Conservation (phyloP, 352 stramenopile species). For the Pythium monospermum region DNA sequence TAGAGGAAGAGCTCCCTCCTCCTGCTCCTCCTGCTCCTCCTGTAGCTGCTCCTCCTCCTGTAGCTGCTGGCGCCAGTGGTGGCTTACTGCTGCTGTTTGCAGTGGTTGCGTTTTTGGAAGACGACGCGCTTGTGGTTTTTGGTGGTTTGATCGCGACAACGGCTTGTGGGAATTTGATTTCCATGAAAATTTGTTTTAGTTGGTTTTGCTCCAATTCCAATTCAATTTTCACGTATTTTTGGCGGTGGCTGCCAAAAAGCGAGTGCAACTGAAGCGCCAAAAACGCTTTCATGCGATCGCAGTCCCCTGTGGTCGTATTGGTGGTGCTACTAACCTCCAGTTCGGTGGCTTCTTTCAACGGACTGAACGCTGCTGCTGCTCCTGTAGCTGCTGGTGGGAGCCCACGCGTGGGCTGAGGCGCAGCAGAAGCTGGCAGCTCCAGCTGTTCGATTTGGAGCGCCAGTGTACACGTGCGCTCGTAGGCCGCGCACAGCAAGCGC, state of each 20-base stretch:
- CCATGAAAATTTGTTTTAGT: constrained; percentile 34
- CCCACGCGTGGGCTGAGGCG: too few species aligned
- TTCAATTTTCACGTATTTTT: constrained; percentile 63
- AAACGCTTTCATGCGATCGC: constrained; percentile 63
- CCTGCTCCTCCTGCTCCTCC: constrained; percentile 12
- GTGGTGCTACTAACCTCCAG: constrained; percentile 1
- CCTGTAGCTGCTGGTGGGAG: constrained; percentile 14
- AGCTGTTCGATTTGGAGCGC: constrained; percentile 44
- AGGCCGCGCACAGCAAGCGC: constrained; percentile 48
- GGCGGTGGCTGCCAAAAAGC: constrained; percentile 66
- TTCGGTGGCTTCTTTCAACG: constrained; percentile 16
- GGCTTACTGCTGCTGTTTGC: constrained; percentile 23
- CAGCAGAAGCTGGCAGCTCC: constrained; percentile 9
- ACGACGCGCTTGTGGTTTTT: too few species aligned
- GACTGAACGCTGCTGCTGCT: constrained; percentile 3
- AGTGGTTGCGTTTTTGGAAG: constrained; percentile 29
- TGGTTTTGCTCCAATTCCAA: constrained; percentile 51
- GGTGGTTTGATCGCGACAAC: constrained; percentile 29
- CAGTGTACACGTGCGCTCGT: constrained; percentile 56
- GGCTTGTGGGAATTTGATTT: constrained; percentile 50
- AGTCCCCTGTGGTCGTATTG: constrained; percentile 9
- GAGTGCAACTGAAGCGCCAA: constrained; percentile 72
- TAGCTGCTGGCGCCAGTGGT: constrained; percentile 3
- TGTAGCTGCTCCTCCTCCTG: constrained; percentile 6
- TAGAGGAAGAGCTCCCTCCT: constrained; percentile 14